Evolutionary conservation across 2,329 filamentous ascomycete species (phyloP).

Genomic region (Leptosphaerulina australis): DNA sequence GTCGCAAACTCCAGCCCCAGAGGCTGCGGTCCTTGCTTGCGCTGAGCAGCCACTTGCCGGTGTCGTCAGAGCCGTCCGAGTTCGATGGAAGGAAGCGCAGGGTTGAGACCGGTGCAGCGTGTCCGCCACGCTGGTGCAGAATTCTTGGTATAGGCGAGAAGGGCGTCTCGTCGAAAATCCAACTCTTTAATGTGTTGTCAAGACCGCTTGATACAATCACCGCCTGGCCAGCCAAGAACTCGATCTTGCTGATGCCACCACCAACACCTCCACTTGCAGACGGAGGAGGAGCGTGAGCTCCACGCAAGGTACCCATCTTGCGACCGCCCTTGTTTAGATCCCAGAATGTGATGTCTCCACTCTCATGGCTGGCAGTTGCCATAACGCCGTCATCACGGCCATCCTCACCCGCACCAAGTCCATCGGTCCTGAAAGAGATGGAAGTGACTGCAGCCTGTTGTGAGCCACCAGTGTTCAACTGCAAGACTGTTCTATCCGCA

Average conservation of each 20-base stretch:
- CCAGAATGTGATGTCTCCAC: slow-evolving; percentile 93
- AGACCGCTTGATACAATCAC: slow-evolving; percentile 88
- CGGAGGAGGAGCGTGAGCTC: slow-evolving; percentile 81
- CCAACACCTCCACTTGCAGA: slow-evolving; percentile 60
- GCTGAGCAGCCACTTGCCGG: slow-evolving; percentile 93
- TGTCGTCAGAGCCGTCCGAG: slow-evolving; percentile 85
- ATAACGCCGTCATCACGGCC: slow-evolving; percentile 85
- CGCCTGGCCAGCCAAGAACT: slow-evolving; percentile 88
- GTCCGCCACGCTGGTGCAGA: slow-evolving; percentile 84
- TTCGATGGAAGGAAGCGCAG: slow-evolving; percentile 85
- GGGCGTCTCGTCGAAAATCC: slow-evolving; percentile 93
- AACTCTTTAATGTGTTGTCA: slow-evolving; percentile 93
- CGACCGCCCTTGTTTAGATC: slow-evolving; percentile 89
- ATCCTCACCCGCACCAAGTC: slow-evolving; percentile 84
- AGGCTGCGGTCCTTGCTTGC: slow-evolving; percentile 87
- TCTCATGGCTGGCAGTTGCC: slow-evolving; percentile 81
- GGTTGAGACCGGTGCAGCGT: slow-evolving; percentile 82
- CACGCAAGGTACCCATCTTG: slow-evolving; percentile 83
- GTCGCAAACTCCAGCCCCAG: slow-evolving; percentile 94
- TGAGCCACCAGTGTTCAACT: slow-evolving; percentile 69
- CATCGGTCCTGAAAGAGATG: slow-evolving; percentile 90
- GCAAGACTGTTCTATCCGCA: slow-evolving; percentile 74
- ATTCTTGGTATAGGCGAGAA: slow-evolving; percentile 86
- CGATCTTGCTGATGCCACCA: slow-evolving; percentile 82
- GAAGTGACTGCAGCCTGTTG: slow-evolving; percentile 71